Conservation (phyloP, 805 yeast genomes). For the Pichia phayaonensis region DNA sequence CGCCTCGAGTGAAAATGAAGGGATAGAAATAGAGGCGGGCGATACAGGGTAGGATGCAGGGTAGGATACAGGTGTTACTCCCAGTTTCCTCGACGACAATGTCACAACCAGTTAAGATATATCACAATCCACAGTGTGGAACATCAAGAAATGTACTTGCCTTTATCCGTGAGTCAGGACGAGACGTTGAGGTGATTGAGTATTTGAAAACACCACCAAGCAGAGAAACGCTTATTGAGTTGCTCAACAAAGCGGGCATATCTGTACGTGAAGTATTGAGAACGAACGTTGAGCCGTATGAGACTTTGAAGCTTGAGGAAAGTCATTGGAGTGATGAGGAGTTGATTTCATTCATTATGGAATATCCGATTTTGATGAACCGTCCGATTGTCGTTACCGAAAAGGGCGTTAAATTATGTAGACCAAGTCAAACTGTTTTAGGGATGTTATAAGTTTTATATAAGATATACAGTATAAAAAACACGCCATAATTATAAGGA, state of each 20-base stretch:
- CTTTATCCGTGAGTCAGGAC: not conserved
- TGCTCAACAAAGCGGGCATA: not conserved
- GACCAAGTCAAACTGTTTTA: not conserved
- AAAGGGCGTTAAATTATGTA: not conserved
- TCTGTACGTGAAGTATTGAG: conserved; percentile 3
- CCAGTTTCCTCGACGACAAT: too few species aligned
- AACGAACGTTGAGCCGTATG: not conserved
- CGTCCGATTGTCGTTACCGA: conserved; percentile 3
- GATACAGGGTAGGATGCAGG: too few species aligned
- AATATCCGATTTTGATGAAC: conserved; percentile 4
- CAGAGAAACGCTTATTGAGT: not conserved
- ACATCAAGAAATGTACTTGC: conserved; percentile 1
- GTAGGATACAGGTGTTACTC: too few species aligned
- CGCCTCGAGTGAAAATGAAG: too few species aligned
- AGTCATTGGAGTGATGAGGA: conserved; percentile 2
- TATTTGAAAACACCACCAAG: conserved; percentile 4
- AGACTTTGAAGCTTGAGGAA: conserved; percentile 2
- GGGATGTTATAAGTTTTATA: not conserved
- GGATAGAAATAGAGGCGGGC: too few species aligned
- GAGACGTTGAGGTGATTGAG: not conserved
- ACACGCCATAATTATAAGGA: conserved; percentile 13
- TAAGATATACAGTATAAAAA: not conserved
- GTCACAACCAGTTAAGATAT: not conserved
- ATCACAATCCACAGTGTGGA: conserved; percentile 6
- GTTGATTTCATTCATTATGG: not conserved